phyloP scores from a whole-genome alignment of 179 eudicot species.

The Beta lomatogona region DNA sequence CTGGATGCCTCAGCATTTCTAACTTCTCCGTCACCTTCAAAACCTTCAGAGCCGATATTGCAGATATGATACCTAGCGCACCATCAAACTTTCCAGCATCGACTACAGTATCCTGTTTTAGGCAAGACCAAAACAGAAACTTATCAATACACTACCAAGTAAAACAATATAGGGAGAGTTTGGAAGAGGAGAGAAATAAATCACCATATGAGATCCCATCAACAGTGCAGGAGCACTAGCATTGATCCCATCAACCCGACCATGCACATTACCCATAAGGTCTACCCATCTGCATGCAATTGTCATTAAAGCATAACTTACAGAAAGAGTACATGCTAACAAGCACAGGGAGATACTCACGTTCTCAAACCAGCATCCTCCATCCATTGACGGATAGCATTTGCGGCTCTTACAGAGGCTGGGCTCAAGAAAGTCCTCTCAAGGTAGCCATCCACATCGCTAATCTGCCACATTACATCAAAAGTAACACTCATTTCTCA shows the following conservation, averaged over 20 bases:
- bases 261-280: constrained; percentile 92
- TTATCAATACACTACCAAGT: not conserved
- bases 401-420: constrained; percentile 74
- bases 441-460: constrained; percentile 84
- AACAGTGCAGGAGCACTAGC: constrained; percentile 64
- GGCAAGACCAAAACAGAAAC: constrained; percentile 8
- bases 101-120: constrained; percentile 80
- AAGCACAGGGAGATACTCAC: constrained; percentile 43
- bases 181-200: not conserved
- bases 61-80: constrained; percentile 76
- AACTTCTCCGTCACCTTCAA: constrained; percentile 54
- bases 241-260: constrained; percentile 76
- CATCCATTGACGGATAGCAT: constrained; percentile 82
- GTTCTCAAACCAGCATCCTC: constrained; percentile 91
- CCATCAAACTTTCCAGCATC: constrained; percentile 98
- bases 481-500: not conserved
- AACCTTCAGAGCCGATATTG: constrained; percentile 85
- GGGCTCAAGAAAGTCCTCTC: constrained; percentile 94
- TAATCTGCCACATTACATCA: constrained; percentile 52
- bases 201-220: constrained; percentile 94
- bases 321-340: constrained; percentile 3
- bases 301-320: constrained; percentile 13
- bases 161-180: not conserved
- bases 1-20: constrained; percentile 60
- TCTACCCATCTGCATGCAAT: constrained; percentile 84